Evolutionary conservation across 1,139 yeast species (phyloP), one percentile per base, ranked within the genome.

Genomic region (Hyphopichia khmerensis): DNA sequence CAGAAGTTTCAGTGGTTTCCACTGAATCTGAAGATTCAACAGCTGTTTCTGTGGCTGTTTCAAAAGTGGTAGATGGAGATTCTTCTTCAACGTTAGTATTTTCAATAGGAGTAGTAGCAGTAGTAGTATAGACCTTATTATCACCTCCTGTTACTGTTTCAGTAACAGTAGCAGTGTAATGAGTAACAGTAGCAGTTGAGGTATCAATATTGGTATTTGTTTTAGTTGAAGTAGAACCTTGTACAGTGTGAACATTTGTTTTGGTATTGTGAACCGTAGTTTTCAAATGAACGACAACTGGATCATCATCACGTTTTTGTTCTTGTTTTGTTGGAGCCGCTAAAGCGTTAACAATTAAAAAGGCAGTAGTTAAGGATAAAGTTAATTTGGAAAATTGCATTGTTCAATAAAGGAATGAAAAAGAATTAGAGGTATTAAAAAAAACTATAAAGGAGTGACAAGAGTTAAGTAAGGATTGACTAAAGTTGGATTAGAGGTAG

Each of bases 161-260:
- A 7, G 77, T 72, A 36, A 67, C 72, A 7, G 79, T 73, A 13
- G 77, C 76, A 32, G 78, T 73, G 52, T 72, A 73, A 37, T 63
- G 59, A 21, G 78, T 73, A 37, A 65, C 62, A 15, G 78, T 73
- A 31, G 62, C 54, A 17, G 72, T 67, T 21, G 62, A 57, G 35
- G 75, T 65, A 39, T 61, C 57, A 26, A 66, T 56, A 16, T 56
- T 44, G 33, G 55, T 45, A 44, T 67, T 61, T 17, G 75, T 69
- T 29, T 48, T 41, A 17, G 75, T 69, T 3, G 56, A 44, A 29
- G 63, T 59, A 18, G 59, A 48, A 17, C 69, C 74, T 43, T 62
- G 50, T 9, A 70, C 72, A 17, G 65, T 58, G 34, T 64, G 59
- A 40, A 57, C 53, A 47, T 65, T 64, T 15, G 77, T 72, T 29